phyloP scores from a whole-genome alignment of 2,329 filamentous ascomycete genomes.

The Teratosphaeria viscida region DNA sequence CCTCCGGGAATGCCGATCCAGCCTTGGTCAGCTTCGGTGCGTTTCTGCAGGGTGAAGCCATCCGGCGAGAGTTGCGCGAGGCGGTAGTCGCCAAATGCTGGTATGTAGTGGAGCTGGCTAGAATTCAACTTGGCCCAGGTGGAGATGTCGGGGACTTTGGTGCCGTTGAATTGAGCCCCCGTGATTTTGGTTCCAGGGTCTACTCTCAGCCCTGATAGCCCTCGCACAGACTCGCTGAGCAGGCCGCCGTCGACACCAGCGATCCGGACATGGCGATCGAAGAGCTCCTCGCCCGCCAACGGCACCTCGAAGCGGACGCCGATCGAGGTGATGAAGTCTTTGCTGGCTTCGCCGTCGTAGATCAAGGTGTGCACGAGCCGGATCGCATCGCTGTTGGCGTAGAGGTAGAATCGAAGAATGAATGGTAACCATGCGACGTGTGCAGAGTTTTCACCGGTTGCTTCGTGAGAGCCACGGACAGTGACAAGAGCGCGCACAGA shows the following conservation, averaged over 20 bases:
- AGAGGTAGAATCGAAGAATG: constrained; percentile 48
- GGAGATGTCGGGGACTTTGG: constrained; percentile 31
- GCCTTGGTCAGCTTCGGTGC: constrained; percentile 46
- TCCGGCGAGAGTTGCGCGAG: constrained; percentile 49
- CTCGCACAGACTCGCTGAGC: constrained; percentile 48
- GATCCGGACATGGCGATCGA: constrained; percentile 50
- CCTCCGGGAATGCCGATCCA: constrained; percentile 51
- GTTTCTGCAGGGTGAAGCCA: constrained; percentile 50
- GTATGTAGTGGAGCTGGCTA: constrained; percentile 45
- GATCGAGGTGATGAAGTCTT: constrained; percentile 45
- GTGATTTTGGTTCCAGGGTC: constrained; percentile 44
- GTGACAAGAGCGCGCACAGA: constrained; percentile 40
- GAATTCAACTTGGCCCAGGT: constrained; percentile 41
- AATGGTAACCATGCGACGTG: constrained; percentile 43
- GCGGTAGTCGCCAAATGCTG: constrained; percentile 48
- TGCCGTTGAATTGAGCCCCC: constrained; percentile 41
- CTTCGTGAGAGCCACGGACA: constrained; percentile 29
- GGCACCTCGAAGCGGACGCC: constrained; percentile 49
- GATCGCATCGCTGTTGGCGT: constrained; percentile 46
- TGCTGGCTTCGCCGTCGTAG: constrained; percentile 41
- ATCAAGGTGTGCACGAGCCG: constrained; percentile 47
- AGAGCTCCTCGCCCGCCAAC: constrained; percentile 41
- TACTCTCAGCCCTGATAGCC: constrained; percentile 48
- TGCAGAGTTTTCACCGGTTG: constrained; percentile 16
- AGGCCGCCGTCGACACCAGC: constrained; percentile 46